Percentiles rank a stretch among this genome's conserved stretches.
phyloP scores from a whole-genome alignment of 108 stramenopile genomes.

The Nannochloropsis oceanica region DNA sequence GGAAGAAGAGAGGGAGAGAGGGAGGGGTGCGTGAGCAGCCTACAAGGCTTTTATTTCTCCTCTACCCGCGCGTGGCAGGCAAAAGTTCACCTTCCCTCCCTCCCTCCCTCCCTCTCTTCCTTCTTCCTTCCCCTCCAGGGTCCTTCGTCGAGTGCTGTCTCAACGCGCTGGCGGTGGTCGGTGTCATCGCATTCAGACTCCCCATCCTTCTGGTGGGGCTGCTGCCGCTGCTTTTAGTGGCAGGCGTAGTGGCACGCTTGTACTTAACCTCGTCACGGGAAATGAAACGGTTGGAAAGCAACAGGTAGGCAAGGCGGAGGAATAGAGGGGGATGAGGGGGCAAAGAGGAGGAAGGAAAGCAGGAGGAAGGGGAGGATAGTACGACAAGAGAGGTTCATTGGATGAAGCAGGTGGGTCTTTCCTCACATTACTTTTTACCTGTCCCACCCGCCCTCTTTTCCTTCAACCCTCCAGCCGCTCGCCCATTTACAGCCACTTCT shows the following conservation, averaged over 20 bases:
- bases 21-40: background rate
- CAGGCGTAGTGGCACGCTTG: background rate
- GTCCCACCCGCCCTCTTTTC: background rate
- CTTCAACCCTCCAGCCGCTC: constrained; percentile 33
- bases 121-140: background rate
- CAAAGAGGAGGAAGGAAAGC: background rate
- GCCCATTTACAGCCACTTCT: constrained; percentile 82
- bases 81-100: background rate
- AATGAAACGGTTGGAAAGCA: background rate
- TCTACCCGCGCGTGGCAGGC: no score
- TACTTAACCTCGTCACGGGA: background rate
- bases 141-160: constrained; percentile 3
- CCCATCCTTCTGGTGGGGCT: background rate
- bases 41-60: background rate
- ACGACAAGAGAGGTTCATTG: background rate
- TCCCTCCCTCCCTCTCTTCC: background rate
- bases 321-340: background rate
- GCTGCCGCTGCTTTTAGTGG: background rate
- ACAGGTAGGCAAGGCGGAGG: background rate
- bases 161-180: background rate
- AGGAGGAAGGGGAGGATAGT: background rate
- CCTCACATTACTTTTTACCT: background rate
- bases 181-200: background rate
- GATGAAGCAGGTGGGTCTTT: background rate
- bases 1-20: background rate